Evolutionary conservation across 2,329 filamentous ascomycete species (phyloP).

Genomic region (Colletotrichum cordylinicola): DNA sequence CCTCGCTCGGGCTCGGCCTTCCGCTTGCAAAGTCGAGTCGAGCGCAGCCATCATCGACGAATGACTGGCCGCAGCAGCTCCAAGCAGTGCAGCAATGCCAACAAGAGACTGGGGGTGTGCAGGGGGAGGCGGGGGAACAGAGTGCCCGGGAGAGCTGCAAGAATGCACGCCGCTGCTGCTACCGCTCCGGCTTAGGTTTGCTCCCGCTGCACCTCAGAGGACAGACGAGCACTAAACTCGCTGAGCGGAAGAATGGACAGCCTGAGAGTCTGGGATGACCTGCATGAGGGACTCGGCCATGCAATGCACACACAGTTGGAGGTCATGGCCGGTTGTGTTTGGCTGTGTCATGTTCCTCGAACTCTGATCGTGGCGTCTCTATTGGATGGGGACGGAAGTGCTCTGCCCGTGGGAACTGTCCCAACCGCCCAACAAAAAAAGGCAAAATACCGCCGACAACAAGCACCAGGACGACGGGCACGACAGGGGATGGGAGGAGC

Average conservation of each 20-base stretch:
- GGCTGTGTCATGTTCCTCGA: conserved; percentile 16
- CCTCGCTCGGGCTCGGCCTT: neutral
- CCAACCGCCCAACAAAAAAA: conserved; percentile 14
- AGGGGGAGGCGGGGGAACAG: neutral
- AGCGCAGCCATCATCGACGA: neutral
- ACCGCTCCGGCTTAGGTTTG: neutral
- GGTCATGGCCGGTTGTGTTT: conserved; percentile 9
- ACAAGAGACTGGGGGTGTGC: neutral
- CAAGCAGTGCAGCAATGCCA: neutral
- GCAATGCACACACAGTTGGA: neutral
- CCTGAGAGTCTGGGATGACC: conserved; percentile 3
- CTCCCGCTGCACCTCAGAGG: neutral
- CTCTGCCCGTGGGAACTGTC: conserved; percentile 2
- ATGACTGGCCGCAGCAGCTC: conserved; percentile 10
- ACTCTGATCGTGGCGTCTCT: conserved; percentile 7
- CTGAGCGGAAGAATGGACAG: neutral
- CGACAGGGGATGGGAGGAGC: neutral
- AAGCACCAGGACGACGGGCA: neutral
- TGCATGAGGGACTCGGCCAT: conserved; percentile 12
- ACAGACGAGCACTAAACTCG: neutral
- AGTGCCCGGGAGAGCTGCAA: neutral
- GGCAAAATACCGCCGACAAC: neutral
- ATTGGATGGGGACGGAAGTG: neutral
- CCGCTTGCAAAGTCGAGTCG: neutral
- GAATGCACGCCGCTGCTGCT: neutral